Evolutionary conservation across 2,329 filamentous ascomycete genomes (phyloP), one percentile per base, ranked within the genome.

Genomic region (Ceratocystis lukuohia): DNA sequence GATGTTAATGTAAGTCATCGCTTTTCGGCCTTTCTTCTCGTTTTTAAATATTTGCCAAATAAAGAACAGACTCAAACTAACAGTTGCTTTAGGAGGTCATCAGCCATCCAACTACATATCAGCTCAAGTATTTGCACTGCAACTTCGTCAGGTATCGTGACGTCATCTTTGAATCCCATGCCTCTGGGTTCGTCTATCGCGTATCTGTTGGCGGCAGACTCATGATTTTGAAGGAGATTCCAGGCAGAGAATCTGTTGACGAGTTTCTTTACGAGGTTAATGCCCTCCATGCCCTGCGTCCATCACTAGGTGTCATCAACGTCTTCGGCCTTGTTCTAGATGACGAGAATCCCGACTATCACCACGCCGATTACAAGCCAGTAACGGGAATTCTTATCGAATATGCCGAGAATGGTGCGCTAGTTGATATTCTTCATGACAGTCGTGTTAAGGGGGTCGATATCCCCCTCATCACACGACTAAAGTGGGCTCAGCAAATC

Each of bases 191-290:
- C 73, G 94, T 97, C 20, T 99, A 97, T 80, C 96, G 95, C 74
- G 91, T 99, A 66, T 82, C 79, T 15, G 83, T 91, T 45, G 79
- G 83, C 67, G 85, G 83, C 8, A 78, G 81, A 67, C 78, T 84
- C 1, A 87, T 91, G 71, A 96, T 99, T 76, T 97, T 97, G 76
- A 99, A 99, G 75, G 94, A 99, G 73, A 97, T 99, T 17, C 94
- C 94, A 0, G 92, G 93, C 1, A 93, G 92, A 1, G 93, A 97
- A 72, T 94, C 90, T 0, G 87, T 97, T 22, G 93, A 97, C 69
- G 94, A 97, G 74, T 99, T 99, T 72, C 79, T 97, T 1, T 99
- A 99, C 74, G 94, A 99, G 76, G 89, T 96, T 74, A 96, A 97
- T 74, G 93, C 93, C 2, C 83, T 99, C n/a, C 87, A 88, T 74